A percentile compares a stretch with the other conserved stretches of the same genome.
These are phyloP conservation scores for Alternaria sp. DNA, from an alignment of 2,329 filamentous ascomycete genomes.

Conservation along the genomic window DNA sequence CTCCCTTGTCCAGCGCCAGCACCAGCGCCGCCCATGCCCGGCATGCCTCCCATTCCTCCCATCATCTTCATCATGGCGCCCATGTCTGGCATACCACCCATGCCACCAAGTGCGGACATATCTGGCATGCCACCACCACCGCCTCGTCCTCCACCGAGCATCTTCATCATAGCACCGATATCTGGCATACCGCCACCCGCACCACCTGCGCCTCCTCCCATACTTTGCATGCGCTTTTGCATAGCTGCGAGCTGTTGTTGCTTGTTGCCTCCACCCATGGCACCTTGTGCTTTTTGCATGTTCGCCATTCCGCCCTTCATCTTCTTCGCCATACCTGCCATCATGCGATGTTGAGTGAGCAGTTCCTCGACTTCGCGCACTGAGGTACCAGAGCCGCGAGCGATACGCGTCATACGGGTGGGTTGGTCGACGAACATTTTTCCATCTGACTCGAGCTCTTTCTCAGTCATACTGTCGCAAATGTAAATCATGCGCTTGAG, in stretches of 20 bases:
- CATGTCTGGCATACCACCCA: slow-evolving; percentile 60
- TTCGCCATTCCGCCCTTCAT: slow-evolving; percentile 98
- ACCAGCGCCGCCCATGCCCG: slow-evolving; percentile 39
- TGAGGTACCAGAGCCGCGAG: slow-evolving; percentile 85
- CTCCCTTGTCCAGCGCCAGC: slow-evolving; percentile 30
- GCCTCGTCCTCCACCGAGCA: slow-evolving; percentile 77
- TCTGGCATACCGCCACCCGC: slow-evolving; percentile 71
- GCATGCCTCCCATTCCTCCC: slow-evolving; percentile 45
- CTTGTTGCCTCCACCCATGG: slow-evolving; percentile 90
- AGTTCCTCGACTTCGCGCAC: slow-evolving; percentile 95
- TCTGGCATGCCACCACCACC: slow-evolving; percentile 69
- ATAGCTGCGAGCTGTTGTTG: slow-evolving; percentile 94
- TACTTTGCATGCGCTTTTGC: slow-evolving; percentile 93
- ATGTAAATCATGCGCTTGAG: slow-evolving; percentile 99
- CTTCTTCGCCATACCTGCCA: slow-evolving; percentile 99
- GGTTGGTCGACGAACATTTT: slow-evolving; percentile 94
- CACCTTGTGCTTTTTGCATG: slow-evolving; percentile 91
- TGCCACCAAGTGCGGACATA: slow-evolving; percentile 66
- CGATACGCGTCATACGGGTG: slow-evolving; percentile 89
- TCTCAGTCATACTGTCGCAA: slow-evolving; percentile 96
- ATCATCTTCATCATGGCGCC: slow-evolving; percentile 51
- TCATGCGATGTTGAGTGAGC: slow-evolving; percentile 97
- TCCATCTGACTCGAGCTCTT: slow-evolving; percentile 93
- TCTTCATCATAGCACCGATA: slow-evolving; percentile 88
- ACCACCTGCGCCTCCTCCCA: slow-evolving; percentile 75